phyloP scores from a whole-genome alignment of 2,329 filamentous ascomycete species.

The Talaromyces sp. region DNA sequence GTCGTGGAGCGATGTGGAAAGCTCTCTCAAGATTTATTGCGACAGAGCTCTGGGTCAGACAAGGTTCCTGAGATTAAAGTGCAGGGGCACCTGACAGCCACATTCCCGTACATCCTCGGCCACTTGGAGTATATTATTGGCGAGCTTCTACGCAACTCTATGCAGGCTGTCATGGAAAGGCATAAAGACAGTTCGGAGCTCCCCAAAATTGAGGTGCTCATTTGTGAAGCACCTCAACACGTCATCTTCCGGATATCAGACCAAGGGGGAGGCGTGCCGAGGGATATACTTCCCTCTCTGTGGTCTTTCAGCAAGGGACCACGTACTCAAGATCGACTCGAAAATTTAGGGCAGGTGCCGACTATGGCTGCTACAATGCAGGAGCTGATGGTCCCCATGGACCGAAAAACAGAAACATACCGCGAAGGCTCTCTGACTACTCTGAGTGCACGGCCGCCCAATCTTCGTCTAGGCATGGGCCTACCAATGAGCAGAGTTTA shows the following conservation, averaged over 20 bases:
- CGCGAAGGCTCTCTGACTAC: constrained; percentile 67
- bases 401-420: constrained; percentile 30
- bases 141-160: constrained; percentile 88
- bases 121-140: constrained; percentile 97
- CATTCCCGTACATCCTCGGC: constrained; percentile 92
- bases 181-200: constrained; percentile 51
- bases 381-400: constrained; percentile 58
- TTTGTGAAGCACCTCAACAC: constrained; percentile 90
- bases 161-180: constrained; percentile 83
- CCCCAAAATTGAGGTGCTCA: constrained; percentile 85
- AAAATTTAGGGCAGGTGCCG: constrained; percentile 81
- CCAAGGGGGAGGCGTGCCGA: constrained; percentile 84
- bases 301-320: constrained; percentile 98
- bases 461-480: constrained; percentile 85
- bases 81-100: constrained; percentile 79
- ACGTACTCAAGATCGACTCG: constrained; percentile 67
- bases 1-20: constrained; percentile 79
- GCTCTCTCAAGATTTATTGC: constrained; percentile 68
- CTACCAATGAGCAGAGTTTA: constrained; percentile 91
- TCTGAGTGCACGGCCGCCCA: constrained; percentile 75
- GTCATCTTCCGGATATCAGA: constrained; percentile 96
- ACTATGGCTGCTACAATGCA: constrained; percentile 91
- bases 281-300: constrained; percentile 77
- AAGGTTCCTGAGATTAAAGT: constrained; percentile 76
- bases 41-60: constrained; percentile 66